A percentile compares a stretch with the other conserved stretches of the same genome.
phyloP scores from a whole-genome alignment of 1,139 yeast species.

The Torulaspora pretoriensis region DNA sequence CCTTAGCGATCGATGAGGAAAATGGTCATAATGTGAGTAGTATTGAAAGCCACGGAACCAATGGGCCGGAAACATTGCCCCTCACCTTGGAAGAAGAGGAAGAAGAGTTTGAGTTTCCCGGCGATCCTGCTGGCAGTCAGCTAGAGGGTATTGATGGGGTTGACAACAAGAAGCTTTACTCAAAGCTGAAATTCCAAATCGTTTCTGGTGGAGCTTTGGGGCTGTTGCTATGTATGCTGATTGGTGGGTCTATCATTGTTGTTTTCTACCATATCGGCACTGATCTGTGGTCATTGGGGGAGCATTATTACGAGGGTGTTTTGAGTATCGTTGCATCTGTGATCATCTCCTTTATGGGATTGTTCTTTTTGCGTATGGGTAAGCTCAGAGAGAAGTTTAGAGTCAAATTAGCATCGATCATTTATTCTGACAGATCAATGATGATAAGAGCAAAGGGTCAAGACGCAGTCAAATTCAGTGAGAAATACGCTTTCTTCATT shows the following conservation, averaged over 20 bases:
- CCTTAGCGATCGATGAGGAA: slow-evolving; percentile 34
- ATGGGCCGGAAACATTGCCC: slow-evolving; percentile 8
- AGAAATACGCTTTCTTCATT: slow-evolving; percentile 73
- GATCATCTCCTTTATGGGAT: slow-evolving; percentile 83
- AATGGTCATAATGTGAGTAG: neutral
- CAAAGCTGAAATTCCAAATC: slow-evolving; percentile 63
- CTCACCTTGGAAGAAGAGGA: slow-evolving; percentile 32
- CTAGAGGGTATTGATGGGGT: slow-evolving; percentile 7
- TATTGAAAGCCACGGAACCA: neutral
- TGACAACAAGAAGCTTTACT: slow-evolving; percentile 44
- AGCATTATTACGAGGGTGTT: slow-evolving; percentile 92
- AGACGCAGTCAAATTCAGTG: slow-evolving; percentile 39
- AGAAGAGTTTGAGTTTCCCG: slow-evolving; percentile 20
- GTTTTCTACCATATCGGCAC: slow-evolving; percentile 73
- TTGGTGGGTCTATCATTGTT: slow-evolving; percentile 85
- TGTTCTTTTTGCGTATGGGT: slow-evolving; percentile 85
- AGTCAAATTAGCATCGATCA: slow-evolving; percentile 76
- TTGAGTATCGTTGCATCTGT: slow-evolving; percentile 79
- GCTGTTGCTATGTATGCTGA: slow-evolving; percentile 61
- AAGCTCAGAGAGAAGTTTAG: slow-evolving; percentile 92
- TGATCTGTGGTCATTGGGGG: slow-evolving; percentile 81
- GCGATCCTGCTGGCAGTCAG: slow-evolving; percentile 2
- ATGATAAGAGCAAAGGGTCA: slow-evolving; percentile 18
- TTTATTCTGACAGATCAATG: slow-evolving; percentile 40
- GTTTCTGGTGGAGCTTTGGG: slow-evolving; percentile 77